These are phyloP conservation scores for Pleurotus pulmonarius DNA, from an alignment of 768 basidiomycete genomes.

Conservation along the genomic window DNA sequence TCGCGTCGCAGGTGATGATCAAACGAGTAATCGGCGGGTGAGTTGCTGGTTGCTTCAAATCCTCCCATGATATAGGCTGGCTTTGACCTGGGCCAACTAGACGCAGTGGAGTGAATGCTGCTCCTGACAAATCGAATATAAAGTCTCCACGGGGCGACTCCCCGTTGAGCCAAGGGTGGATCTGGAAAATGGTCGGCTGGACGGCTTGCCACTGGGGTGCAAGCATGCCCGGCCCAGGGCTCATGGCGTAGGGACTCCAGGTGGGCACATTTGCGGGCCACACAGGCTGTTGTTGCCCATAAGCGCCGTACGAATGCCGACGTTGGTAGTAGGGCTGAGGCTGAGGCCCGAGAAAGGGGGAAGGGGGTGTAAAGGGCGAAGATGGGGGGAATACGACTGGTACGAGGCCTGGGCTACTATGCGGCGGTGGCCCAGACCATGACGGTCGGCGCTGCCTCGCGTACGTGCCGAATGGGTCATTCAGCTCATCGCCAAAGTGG, in stretches of 20 bases:
- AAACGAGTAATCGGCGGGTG: conserved; percentile 51
- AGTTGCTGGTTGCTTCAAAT: conserved; percentile 51
- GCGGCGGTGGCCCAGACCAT: conserved; percentile 32
- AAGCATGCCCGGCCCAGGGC: conserved; percentile 15
- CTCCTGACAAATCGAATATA: conserved; percentile 52
- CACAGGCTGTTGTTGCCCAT: background rate
- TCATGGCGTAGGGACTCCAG: conserved; percentile 16
- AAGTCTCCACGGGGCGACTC: conserved; percentile 42
- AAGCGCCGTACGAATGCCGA: conserved; percentile 11
- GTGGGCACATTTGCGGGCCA: conserved; percentile 13
- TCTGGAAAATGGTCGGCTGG: conserved; percentile 16
- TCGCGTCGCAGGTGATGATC: conserved; percentile 51
- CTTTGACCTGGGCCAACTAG: conserved; percentile 35
- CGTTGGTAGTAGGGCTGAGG: conserved; percentile 12
- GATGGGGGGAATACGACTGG: conserved; percentile 12
- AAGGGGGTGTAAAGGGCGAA: conserved; percentile 14
- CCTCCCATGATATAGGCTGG: conserved; percentile 33
- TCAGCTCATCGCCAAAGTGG: conserved; percentile 17
- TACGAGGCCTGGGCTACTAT: conserved; percentile 13
- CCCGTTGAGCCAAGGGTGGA: conserved; percentile 55
- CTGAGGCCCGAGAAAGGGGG: conserved; percentile 17
- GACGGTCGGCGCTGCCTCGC: conserved; percentile 35
- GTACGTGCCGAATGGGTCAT: conserved; percentile 17
- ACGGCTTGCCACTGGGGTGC: conserved; percentile 13
- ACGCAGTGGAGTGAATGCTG: conserved; percentile 41